Evolutionary conservation across 371 early-diverging fungal genomes (phyloP).

Genomic region (Rhizopus delemar): DNA sequence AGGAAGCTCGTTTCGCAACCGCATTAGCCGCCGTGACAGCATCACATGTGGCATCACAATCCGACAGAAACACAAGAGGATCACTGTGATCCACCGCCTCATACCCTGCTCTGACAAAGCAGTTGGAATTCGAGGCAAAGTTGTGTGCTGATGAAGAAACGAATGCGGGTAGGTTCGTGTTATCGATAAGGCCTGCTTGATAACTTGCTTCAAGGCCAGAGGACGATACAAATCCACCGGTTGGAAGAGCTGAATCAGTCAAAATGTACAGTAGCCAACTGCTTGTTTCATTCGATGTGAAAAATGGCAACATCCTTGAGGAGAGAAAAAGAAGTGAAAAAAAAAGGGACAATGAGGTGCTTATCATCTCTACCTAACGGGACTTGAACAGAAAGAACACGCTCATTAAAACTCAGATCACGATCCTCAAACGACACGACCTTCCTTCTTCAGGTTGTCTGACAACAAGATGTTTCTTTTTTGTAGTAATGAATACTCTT

Average conservation of each 20-base stretch:
- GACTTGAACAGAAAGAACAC: background rate
- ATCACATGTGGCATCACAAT: conserved; percentile 58
- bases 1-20: conserved; percentile 70
- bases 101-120: conserved; percentile 69
- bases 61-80: conserved; percentile 38
- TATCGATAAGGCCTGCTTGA: conserved; percentile 61
- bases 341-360: background rate
- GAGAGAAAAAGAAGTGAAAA: conserved; percentile 2
- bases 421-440: no score
- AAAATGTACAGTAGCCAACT: conserved; percentile 82
- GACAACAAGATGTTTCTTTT: no score
- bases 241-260: conserved; percentile 89
- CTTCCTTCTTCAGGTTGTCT: no score
- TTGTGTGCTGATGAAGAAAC: conserved; percentile 59
- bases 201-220: conserved; percentile 76
- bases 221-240: conserved; percentile 86
- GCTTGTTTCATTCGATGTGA: conserved; percentile 47
- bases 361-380: background rate
- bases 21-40: conserved; percentile 64
- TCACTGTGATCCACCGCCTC: conserved; percentile 41
- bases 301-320: conserved; percentile 8
- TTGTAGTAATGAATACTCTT: background rate
- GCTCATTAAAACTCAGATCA: no score
- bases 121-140: conserved; percentile 67
- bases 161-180: conserved; percentile 42